Percentiles rank a stretch among this genome's conserved stretches.
Conservation (phyloP, 2,329 filamentous ascomycete species). For the Catunica adiposa region DNA sequence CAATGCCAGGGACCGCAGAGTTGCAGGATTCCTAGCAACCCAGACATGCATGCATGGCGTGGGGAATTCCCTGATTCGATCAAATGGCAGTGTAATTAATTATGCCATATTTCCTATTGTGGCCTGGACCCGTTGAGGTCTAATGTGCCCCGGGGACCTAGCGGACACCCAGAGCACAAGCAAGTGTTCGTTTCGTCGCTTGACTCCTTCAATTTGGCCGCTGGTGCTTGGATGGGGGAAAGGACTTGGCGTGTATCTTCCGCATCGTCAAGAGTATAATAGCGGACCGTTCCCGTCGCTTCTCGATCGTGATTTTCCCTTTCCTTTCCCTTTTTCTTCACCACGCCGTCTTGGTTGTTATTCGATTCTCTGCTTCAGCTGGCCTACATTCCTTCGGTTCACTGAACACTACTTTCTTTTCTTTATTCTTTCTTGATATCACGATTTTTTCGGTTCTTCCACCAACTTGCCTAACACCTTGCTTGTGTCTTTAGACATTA, state of each 20-base stretch:
- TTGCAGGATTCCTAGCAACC: too few relatives aligned
- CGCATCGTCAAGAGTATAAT: background rate
- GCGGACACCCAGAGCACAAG: background rate
- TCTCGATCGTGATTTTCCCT: background rate
- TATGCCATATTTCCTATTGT: too few relatives aligned
- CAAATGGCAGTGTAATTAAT: too few relatives aligned
- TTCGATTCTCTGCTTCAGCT: slow-evolving; percentile 10
- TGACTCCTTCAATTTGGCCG: background rate
- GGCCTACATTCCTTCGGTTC: slow-evolving; percentile 11
- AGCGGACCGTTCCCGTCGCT: background rate
- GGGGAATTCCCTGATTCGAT: too few relatives aligned
- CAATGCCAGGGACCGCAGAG: too few relatives aligned
- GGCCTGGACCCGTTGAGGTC: too few relatives aligned
- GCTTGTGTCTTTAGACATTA: slow-evolving; percentile 6
- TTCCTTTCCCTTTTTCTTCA: background rate
- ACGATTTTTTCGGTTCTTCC: background rate
- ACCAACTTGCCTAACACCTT: background rate
- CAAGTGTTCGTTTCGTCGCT: background rate
- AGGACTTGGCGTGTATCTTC: background rate
- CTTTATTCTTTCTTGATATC: slow-evolving; percentile 1
- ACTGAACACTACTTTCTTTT: slow-evolving; percentile 2
- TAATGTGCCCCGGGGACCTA: background rate
- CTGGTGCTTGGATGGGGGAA: too few relatives aligned
- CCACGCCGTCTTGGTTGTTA: slow-evolving; percentile 9
- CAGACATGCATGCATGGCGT: too few relatives aligned